Percentiles rank a stretch among this genome's conserved stretches.
Evolutionary conservation across 805 yeast species (phyloP).

Genomic region (Saturnispora gosingensis): DNA sequence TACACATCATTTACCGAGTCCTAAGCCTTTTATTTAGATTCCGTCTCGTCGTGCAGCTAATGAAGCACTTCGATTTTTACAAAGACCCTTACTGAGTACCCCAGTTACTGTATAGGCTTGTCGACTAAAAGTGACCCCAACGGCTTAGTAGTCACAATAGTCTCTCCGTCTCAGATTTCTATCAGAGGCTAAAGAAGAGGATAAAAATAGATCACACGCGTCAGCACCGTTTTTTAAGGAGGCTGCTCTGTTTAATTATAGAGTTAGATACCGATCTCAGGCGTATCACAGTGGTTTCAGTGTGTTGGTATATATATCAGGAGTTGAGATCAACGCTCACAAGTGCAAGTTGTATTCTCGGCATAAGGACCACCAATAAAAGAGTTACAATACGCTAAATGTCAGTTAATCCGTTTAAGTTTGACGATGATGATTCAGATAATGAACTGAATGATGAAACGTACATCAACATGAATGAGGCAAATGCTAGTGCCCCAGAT

Average conservation of each 20-base stretch:
- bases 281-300: background rate
- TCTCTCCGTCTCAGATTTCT: background rate
- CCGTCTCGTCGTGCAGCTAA: background rate
- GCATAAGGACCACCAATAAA: background rate
- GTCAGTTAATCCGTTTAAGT: slow-evolving; percentile 6
- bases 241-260: background rate
- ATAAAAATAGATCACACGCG: background rate
- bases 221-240: background rate
- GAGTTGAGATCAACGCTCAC: background rate
- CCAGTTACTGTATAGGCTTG: background rate
- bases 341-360: background rate
- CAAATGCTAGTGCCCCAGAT: background rate
- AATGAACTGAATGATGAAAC: background rate
- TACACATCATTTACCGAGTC: background rate
- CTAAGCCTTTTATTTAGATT: background rate
- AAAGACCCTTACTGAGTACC: background rate
- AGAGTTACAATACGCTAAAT: background rate
- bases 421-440: slow-evolving; percentile 1
- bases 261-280: background rate
- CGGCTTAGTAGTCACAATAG: background rate
- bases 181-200: background rate
- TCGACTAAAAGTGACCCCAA: background rate
- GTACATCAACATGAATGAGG: background rate
- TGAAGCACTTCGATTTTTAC: background rate
- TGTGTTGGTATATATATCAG: background rate